Evolutionary conservation across 148 eudicot genomes (phyloP).

Genomic region (Rhododendron simsii): DNA sequence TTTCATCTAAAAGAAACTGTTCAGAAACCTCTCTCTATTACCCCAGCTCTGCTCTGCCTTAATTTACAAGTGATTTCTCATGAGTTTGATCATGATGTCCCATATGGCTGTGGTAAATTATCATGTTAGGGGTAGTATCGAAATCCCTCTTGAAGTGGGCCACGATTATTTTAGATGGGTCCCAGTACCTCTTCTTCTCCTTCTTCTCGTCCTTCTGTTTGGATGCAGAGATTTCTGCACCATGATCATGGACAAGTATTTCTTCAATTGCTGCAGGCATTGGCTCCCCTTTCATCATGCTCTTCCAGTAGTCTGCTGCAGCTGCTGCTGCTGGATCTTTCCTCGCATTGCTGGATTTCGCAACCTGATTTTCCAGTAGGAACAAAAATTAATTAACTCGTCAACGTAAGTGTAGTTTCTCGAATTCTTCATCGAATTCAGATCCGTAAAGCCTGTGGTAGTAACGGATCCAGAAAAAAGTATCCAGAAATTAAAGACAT

Average conservation of each 20-base stretch:
- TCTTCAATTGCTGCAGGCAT: slow-evolving; percentile 41
- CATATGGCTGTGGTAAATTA: slow-evolving; percentile 31
- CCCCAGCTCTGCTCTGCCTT: neutral
- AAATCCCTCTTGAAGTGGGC: slow-evolving; percentile 25
- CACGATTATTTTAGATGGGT: neutral
- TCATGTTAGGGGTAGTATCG: slow-evolving; percentile 14
- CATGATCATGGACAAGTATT: slow-evolving; percentile 8
- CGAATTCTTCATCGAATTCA: neutral
- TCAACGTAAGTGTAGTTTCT: no score
- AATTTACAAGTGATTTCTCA: neutral
- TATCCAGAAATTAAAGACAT: no score
- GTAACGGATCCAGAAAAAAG: neutral
- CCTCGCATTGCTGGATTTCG: slow-evolving; percentile 23
- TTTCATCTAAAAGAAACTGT: neutral
- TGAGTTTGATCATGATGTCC: neutral
- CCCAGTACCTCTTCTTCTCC: neutral
- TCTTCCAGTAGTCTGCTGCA: slow-evolving; percentile 42
- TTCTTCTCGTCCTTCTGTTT: neutral
- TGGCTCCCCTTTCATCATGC: slow-evolving; percentile 39
- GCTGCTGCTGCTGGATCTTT: slow-evolving; percentile 31
- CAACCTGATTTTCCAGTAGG: slow-evolving; percentile 21
- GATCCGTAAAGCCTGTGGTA: neutral
- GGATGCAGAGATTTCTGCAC: neutral
- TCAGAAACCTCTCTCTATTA: neutral
- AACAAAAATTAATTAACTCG: neutral